Evolutionary conservation across 768 basidiomycete genomes (phyloP).

Genomic region (Gautieria morchelliformis): DNA sequence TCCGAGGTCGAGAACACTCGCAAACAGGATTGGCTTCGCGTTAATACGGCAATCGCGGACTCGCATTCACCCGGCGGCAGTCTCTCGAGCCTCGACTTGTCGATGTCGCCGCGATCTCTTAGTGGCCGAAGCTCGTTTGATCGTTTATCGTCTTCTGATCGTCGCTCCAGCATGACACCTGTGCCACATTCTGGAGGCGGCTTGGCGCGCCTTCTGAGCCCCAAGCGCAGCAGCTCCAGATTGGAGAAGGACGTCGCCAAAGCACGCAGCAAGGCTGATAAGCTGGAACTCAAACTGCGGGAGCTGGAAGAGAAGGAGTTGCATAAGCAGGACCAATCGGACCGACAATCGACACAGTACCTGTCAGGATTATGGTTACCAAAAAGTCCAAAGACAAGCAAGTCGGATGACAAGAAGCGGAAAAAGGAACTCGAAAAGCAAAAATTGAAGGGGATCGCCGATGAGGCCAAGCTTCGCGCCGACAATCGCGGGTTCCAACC

Average conservation of each 20-base stretch:
- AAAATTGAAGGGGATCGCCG: background rate
- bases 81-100: background rate
- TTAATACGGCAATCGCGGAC: background rate
- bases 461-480: background rate
- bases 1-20: slow-evolving; percentile 1
- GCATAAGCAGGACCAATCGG: background rate
- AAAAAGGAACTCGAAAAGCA: slow-evolving; percentile 5
- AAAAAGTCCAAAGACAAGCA: background rate
- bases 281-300: slow-evolving; percentile 5
- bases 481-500: background rate
- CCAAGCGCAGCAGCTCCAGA: slow-evolving; percentile 7
- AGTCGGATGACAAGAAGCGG: slow-evolving; percentile 1
- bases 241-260: slow-evolving; percentile 11
- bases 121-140: slow-evolving; percentile 7
- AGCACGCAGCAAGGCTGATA: slow-evolving; percentile 10
- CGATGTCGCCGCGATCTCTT: background rate
- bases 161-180: slow-evolving; percentile 2
- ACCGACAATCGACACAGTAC: background rate
- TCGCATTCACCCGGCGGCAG: background rate
- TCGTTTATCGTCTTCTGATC: background rate
- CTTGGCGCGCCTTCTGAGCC: slow-evolving; percentile 1
- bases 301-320: slow-evolving; percentile 6
- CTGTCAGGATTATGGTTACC: background rate
- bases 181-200: background rate
- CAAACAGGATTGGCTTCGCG: background rate